A percentile compares a stretch with the other conserved stretches of the same genome.
Conservation (phyloP, 2,329 filamentous ascomycete species). For the Chaetomium globosum region DNA sequence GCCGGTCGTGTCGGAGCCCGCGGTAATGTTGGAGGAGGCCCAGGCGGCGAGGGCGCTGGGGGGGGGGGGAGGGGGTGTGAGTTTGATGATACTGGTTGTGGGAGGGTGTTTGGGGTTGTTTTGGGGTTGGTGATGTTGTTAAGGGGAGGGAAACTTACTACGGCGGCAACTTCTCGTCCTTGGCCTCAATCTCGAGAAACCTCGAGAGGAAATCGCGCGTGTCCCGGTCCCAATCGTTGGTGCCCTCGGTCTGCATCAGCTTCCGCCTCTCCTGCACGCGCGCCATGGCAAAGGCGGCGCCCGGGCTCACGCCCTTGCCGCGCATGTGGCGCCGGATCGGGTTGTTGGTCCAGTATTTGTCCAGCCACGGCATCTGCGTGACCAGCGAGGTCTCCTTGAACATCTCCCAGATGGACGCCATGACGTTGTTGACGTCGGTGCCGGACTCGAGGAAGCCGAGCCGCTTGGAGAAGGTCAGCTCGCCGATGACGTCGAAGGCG, state of each 20-base stretch:
- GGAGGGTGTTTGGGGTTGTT: no score
- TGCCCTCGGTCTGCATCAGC: background rate
- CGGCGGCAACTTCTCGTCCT: no score
- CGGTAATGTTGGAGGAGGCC: no score
- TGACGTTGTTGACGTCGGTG: constrained; percentile 28
- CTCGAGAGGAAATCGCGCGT: background rate
- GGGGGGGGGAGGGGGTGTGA: no score
- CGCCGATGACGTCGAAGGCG: constrained; percentile 32
- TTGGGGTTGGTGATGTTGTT: no score
- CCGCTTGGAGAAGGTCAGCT: constrained; percentile 29
- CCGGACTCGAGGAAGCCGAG: constrained; percentile 29
- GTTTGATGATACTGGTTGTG: no score
- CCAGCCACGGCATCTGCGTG: constrained; percentile 9
- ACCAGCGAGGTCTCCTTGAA: constrained; percentile 18
- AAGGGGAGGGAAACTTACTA: no score
- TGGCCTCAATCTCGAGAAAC: no score
- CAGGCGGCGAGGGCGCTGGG: no score
- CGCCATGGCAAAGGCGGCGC: background rate
- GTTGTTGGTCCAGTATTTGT: constrained; percentile 27
- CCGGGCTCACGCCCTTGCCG: background rate
- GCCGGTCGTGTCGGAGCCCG: no score
- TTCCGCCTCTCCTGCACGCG: background rate
- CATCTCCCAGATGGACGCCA: constrained; percentile 21
- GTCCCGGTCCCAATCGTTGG: background rate
- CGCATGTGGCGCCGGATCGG: background rate